phyloP scores from a whole-genome alignment of 768 basidiomycete genomes.

The Rhodosporidiobolus odoratus region DNA sequence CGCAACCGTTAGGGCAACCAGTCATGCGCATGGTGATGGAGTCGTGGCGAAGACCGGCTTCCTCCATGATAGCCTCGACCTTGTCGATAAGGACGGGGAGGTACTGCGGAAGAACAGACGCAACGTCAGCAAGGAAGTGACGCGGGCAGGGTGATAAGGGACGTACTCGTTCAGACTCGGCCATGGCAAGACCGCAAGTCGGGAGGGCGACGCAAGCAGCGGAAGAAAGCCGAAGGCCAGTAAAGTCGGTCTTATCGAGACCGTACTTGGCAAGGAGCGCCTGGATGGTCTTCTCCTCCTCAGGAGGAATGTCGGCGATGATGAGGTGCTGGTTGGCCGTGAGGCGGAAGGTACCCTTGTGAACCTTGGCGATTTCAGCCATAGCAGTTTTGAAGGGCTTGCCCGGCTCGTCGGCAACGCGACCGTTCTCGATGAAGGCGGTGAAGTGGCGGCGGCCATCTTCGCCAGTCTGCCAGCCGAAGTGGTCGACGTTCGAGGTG shows the following conservation, averaged over 20 bases:
- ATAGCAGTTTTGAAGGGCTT: conserved; percentile 88
- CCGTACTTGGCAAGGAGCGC: conserved; percentile 72
- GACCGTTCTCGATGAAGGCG: conserved; percentile 92
- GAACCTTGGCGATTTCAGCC: conserved; percentile 83
- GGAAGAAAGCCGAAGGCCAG: conserved; percentile 74
- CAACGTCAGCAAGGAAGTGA: background rate
- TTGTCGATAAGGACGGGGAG: conserved; percentile 87
- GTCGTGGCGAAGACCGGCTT: conserved; percentile 85
- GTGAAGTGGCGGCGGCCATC: conserved; percentile 88
- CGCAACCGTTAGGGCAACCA: conserved; percentile 59
- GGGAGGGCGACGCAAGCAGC: conserved; percentile 98
- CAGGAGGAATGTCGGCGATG: conserved; percentile 70
- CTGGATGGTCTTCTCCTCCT: conserved; percentile 73
- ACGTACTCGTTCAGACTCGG: conserved; percentile 66
- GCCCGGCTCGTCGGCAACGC: conserved; percentile 87
- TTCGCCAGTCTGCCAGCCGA: conserved; percentile 82
- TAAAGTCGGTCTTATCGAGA: conserved; percentile 76
- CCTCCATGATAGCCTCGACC: conserved; percentile 90
- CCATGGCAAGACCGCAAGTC: conserved; percentile 63
- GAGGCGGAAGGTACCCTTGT: conserved; percentile 88
- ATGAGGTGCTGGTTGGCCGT: conserved; percentile 94
- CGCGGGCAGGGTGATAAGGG: background rate
- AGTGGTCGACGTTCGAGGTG: conserved; percentile 85
- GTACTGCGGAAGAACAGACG: conserved; percentile 55
- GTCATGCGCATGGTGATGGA: conserved; percentile 99